Conservation (phyloP, 148 eudicot genomes). For the Vaccinium corymbosum region DNA sequence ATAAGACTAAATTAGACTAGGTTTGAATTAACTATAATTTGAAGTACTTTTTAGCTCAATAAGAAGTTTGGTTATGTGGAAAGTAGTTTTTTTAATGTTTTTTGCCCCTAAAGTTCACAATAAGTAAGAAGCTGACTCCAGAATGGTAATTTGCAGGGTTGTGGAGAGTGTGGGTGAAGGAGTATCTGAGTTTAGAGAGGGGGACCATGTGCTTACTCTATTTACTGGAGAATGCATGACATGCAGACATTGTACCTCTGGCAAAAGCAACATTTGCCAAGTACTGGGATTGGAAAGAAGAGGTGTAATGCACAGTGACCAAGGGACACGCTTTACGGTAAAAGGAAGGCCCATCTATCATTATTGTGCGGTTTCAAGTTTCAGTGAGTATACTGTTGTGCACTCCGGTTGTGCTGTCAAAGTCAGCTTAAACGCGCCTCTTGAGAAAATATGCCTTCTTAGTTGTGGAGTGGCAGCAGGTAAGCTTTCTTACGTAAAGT, state of each 20-base stretch:
- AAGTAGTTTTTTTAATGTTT: not conserved
- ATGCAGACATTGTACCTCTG: conserved; percentile 82
- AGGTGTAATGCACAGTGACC: conserved; percentile 95
- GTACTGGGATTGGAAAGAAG: conserved; percentile 79
- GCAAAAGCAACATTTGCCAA: conserved; percentile 91
- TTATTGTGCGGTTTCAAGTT: conserved; percentile 95
- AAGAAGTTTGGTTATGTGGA: not conserved
- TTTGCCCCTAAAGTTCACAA: not conserved
- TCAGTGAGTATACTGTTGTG: conserved; percentile 94
- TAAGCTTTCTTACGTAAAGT: conserved; percentile 17
- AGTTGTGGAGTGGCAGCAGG: conserved; percentile 99
- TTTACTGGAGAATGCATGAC: conserved; percentile 90
- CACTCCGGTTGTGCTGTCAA: conserved; percentile 97
- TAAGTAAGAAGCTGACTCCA: conserved; percentile 1
- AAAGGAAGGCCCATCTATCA: conserved; percentile 79
- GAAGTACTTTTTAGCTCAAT: not conserved
- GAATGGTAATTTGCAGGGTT: conserved; percentile 48
- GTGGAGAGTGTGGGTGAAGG: conserved; percentile 92
- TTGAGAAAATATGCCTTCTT: conserved; percentile 85
- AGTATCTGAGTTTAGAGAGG: conserved; percentile 76
- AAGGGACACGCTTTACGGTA: conserved; percentile 77
- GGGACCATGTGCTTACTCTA: conserved; percentile 90
- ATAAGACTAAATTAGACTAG: not conserved
- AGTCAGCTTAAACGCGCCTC: conserved; percentile 65
- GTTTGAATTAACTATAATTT: not conserved